Conservation (phyloP, 2,329 filamentous ascomycete species). For the Apiospora marii region DNA sequence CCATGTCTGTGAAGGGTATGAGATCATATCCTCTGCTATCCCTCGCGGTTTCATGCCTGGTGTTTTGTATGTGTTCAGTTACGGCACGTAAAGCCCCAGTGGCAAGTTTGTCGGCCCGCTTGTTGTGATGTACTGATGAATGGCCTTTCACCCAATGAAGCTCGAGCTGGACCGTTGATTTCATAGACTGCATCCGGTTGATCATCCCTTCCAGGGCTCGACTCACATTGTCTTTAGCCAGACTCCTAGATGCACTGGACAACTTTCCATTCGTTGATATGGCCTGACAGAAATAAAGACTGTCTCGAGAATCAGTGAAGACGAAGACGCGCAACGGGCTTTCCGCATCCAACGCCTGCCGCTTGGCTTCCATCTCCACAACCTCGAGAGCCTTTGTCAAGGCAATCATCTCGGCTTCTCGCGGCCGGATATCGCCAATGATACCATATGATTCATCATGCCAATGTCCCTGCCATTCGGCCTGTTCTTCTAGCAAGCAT, state of each 20-base stretch:
- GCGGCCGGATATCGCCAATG: background rate
- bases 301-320: background rate
- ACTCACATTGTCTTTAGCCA: background rate
- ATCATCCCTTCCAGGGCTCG: background rate
- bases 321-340: conserved; percentile 3
- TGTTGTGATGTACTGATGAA: background rate
- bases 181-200: background rate
- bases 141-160: background rate
- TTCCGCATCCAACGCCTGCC: background rate
- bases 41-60: background rate
- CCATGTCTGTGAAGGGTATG: background rate
- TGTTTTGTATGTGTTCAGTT: background rate
- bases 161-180: background rate
- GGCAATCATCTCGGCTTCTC: background rate
- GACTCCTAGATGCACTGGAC: background rate
- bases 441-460: background rate
- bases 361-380: background rate
- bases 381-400: background rate
- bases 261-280: background rate
- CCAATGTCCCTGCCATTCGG: background rate
- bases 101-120: background rate
- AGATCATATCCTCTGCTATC: background rate
- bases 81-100: background rate
- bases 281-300: background rate
- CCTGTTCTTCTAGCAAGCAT: background rate